Base-by-base conservation (phyloP, 2,329 filamentous ascomycete genomes). In the Phialophora chinensis region DNA sequence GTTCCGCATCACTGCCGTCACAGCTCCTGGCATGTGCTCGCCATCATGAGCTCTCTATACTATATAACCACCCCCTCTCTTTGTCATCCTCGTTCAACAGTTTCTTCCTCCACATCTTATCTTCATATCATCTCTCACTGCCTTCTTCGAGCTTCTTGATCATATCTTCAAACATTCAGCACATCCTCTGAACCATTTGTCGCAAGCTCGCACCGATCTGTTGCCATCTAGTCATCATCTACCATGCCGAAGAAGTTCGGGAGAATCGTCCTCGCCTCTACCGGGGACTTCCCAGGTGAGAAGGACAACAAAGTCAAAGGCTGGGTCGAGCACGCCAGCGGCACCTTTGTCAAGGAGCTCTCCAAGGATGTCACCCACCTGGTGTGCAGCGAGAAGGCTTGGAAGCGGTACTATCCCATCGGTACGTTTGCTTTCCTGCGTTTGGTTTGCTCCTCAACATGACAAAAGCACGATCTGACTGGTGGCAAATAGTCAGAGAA, bases 341-440 rank as follows among this genome's bases (percentile, higher is more conserved):
- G 90, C 1, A 76, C 65, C 1, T 90, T 88, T 74, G 78, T 80
- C 0, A 75, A 80, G 0, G 78, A 81, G 0, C 77, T 92, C 20
- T 81, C 81, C 29, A 75, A 81, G 0, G 73, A 80, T 0, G 86
- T 90, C 10, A 96, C 92, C 0, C 92, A 96, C 77, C 79, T 97
- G 0, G 83, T 97, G 25, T 86, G 87, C 62, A 87, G 86, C 0
- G 80, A 84, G 58, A 83, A 87, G 38, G 85, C 88, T 17, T 93
- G 87, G 76, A 83, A 84, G 68, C 77, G 81, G 6, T 73, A 81
- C 0, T 75, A 76, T 66, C 76, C 82, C 57, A 75, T 78, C 71
- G 76, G 82, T 80, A 76, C 29, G 49, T 25, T 53, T 53, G 27
- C 29, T 35, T 35, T n/a, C 29, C 29, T 5, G 23, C 53, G 17